Percentiles rank a stretch among this genome's conserved stretches.
These are phyloP conservation scores for Pestalotiopsis sp. DNA, from an alignment of 2,329 filamentous ascomycete species.

Conservation along the genomic window DNA sequence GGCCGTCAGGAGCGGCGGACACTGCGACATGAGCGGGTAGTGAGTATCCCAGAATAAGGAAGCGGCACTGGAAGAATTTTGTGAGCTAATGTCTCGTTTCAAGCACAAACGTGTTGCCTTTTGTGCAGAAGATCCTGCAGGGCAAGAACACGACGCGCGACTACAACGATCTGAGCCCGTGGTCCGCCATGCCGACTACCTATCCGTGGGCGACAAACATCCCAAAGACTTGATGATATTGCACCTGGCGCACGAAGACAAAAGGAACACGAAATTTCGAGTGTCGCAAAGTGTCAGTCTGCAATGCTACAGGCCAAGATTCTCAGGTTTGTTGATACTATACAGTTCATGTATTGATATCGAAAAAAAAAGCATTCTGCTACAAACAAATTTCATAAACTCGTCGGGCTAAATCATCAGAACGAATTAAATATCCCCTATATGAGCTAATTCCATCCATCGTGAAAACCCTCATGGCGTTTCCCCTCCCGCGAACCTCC, in stretches of 20 bases:
- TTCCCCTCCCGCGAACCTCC: neutral
- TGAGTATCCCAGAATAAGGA: slow-evolving; percentile 26
- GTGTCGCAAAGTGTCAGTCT: neutral
- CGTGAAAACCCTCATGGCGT: neutral
- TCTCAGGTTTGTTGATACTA: neutral
- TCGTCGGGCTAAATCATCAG: neutral
- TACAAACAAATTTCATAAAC: neutral
- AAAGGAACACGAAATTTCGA: neutral
- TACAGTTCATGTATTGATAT: neutral
- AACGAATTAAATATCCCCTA: neutral
- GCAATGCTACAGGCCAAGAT: neutral
- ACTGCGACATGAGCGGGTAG: slow-evolving; percentile 50
- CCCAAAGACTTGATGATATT: slow-evolving; percentile 23
- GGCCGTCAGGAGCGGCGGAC: slow-evolving; percentile 44
- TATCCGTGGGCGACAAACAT: slow-evolving; percentile 46
- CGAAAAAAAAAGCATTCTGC: neutral
- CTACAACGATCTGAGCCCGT: slow-evolving; percentile 44
- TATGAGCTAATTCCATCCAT: neutral
- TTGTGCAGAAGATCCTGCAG: slow-evolving; percentile 47
- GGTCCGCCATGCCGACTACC: slow-evolving; percentile 42
- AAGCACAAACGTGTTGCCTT: slow-evolving; percentile 45
- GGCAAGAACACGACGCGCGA: slow-evolving; percentile 45
- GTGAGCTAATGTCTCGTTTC: neutral
- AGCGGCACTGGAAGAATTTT: neutral
- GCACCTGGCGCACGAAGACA: neutral